Evolutionary conservation across 805 yeast species (phyloP).

Genomic region (Scheffersomyces lignosus): DNA sequence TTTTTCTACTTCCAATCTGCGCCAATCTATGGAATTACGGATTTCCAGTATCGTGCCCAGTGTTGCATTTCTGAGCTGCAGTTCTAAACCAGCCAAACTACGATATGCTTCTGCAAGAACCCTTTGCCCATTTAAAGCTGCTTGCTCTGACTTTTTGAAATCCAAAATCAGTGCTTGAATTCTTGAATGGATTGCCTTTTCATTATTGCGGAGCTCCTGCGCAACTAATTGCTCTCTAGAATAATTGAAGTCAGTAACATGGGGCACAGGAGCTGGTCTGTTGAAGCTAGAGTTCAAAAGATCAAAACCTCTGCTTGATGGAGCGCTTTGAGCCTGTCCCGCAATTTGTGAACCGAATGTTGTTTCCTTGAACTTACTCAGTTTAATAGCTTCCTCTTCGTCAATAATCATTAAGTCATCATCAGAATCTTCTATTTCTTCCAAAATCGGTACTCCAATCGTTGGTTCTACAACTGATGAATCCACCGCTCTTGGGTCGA

Average conservation of each 20-base stretch:
- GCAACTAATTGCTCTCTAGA: not conserved
- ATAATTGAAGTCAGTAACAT: slow-evolving; percentile 5
- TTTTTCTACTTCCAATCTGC: not conserved
- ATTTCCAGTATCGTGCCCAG: no score
- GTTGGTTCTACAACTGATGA: no score
- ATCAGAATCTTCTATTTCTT: slow-evolving; percentile 6
- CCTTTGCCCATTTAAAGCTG: not conserved
- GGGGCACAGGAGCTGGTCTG: slow-evolving; percentile 8
- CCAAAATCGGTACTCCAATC: no score
- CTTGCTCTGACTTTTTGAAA: not conserved
- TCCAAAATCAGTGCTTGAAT: no score
- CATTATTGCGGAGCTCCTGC: not conserved
- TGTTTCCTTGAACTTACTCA: slow-evolving; percentile 10
- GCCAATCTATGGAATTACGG: not conserved
- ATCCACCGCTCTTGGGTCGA: no score
- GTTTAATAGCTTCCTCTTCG: slow-evolving; percentile 2
- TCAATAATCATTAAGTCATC: slow-evolving; percentile 13
- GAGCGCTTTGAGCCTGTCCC: no score
- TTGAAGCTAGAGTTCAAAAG: slow-evolving; percentile 2
- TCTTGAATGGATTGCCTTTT: not conserved
- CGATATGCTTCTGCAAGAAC: not conserved
- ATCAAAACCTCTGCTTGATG: not conserved
- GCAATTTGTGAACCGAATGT: slow-evolving; percentile 9
- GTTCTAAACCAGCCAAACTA: not conserved
- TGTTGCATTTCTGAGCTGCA: no score